Base-by-base conservation (phyloP, 225 moss, liverwort and hornwort species). In the Physcomitrium patens region DNA sequence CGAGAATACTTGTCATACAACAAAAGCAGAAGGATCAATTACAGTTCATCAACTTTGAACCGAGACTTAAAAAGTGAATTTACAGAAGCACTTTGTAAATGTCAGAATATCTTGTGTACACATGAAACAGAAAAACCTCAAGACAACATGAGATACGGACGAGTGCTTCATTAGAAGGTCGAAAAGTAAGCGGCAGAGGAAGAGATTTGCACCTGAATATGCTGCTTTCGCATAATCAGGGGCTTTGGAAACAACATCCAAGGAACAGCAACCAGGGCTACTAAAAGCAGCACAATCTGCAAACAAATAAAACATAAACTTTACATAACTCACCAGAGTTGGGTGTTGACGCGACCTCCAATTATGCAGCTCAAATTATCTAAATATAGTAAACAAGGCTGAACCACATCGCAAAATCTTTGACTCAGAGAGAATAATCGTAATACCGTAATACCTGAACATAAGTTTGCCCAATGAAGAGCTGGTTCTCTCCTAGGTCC, bases 241-340 rank as follows among this genome's bases (percentile, higher is more conserved):
- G 91, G 91, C 77, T 91, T 91, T 4, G 91, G 91, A 27, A 91
- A 75, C 31, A 91, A 84, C 91, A 91, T 91, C 86, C 86, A 88
- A 13, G 91, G 91, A 20, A 91, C 91, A 9, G 91, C 66, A 56
- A 83, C 9, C 31, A 91, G 76, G 8, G 92, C 91, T 71, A 94
- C 71, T 22, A 86, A 0, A 10, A 97, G 86, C 78, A 97, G 82
- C 71, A 89, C 72, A 0, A 90, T 0, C 92, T 91, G 90, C 72
- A 53, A 63, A 2, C 24, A 55, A 2, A 12, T 3, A 10, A 24
- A 63, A 0, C 58, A 58, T 1, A 0, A 3, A 18, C 10, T 47
- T 20, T 42, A 49, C 24, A 19, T 37, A 7, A 26, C 5, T 37
- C 9, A 16, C 14, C 3, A 17, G 28, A 42, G 14, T 17, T 10